Evolutionary conservation across 495 filamentous ascomycete species (phyloP), one percentile per base, ranked within the genome.

Genomic region (Lophium mytilinum): DNA sequence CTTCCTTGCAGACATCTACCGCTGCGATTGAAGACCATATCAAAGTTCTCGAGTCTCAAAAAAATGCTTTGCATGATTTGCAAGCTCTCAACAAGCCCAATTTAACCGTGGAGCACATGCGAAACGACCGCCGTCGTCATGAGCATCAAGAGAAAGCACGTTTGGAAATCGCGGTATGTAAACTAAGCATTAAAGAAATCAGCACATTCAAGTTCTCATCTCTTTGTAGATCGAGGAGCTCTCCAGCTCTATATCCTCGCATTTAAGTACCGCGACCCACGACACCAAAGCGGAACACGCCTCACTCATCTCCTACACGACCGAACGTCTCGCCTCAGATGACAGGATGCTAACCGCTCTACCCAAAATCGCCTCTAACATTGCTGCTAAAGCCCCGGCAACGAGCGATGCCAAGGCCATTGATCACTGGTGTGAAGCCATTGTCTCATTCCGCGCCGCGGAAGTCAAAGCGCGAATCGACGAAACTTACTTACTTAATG

Each of bases 11-110:
- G 52, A 65, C 45, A 50, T 71, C 70, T 11, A 70, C 68, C 4
- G 62, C 60, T 9, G 62, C 65, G 0, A 72, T 73, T 35, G 68
- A 71, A 43, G 56, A 64, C 50, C 71, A 73, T 42, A 67, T 58
- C 50, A 61, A 59, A 45, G 52, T 65, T 18, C 55, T 73, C 6
- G 68, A 71, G 39, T 51, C 59, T 19, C 71, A 73, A 51, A 67
- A 67, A 40, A 52, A 64, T 53, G 70, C 70, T 0, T 52, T 73
- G 24, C 52, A 54, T 39, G 50, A 55, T 10, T 34, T 71, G 19
- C 62, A 61, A 42, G 53, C 68, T 3, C 66, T 62, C 12, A 61
- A 67, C 37, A 54, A 60, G 43, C 51, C 52, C 17, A 59, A 65
- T 53, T 9, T 61, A 1, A 30, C 35, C 5, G 58, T 62, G 10